These are phyloP conservation scores for Escovopsis sp. DNA, from an alignment of 2,329 filamentous ascomycete genomes.

Conservation along the genomic window DNA sequence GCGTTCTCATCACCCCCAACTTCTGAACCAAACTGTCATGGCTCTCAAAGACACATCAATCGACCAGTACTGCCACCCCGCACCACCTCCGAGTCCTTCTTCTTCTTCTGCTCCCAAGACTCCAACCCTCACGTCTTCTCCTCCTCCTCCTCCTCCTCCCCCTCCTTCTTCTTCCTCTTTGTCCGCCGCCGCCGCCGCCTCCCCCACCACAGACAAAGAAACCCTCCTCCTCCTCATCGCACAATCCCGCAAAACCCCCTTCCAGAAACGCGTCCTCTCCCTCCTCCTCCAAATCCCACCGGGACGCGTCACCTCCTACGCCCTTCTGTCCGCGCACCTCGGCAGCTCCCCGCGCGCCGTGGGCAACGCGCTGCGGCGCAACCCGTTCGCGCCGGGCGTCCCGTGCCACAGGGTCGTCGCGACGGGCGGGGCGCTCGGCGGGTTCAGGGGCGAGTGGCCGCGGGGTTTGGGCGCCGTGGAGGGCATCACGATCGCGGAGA, in stretches of 20 bases:
- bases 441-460: constrained; percentile 55
- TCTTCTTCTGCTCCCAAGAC: background rate
- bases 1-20: too few species aligned
- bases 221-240: constrained; percentile 31
- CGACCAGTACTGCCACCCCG: too few species aligned
- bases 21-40: too few species aligned
- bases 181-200: too few species aligned
- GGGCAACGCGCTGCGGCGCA: constrained; percentile 60
- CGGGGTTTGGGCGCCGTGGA: constrained; percentile 30
- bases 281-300: constrained; percentile 63
- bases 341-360: constrained; percentile 61
- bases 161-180: background rate
- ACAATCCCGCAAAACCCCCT: constrained; percentile 30
- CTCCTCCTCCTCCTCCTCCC: too few species aligned
- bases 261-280: constrained; percentile 52
- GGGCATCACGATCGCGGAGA: constrained; percentile 48
- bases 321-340: constrained; percentile 51
- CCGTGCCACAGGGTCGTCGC: constrained; percentile 74
- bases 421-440: constrained; percentile 54
- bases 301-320: constrained; percentile 67
- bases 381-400: constrained; percentile 70
- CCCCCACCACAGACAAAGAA: constrained; percentile 5
- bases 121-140: too few species aligned
- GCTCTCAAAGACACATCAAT: too few species aligned
- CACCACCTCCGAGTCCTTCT: too few species aligned